phyloP scores from a whole-genome alignment of 2,329 filamentous ascomycete species.

The Pestalotiopsis sp. region DNA sequence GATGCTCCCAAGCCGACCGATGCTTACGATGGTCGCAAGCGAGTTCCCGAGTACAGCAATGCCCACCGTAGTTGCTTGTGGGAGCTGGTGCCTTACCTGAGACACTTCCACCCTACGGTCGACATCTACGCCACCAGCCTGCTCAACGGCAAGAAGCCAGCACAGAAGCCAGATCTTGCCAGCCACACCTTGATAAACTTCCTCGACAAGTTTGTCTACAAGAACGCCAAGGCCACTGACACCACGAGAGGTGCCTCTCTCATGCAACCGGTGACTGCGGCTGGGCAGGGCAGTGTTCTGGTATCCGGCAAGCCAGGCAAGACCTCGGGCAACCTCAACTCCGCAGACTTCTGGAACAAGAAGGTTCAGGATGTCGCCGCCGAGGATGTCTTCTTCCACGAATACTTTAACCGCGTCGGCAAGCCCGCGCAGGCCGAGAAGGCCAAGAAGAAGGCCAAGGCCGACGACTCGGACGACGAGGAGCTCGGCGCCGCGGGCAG shows the following conservation, averaged over 20 bases:
- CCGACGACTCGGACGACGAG: conserved; percentile 43
- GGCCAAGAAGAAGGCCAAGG: conserved; percentile 56
- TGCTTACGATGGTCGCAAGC: conserved; percentile 84
- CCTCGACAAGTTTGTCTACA: conserved; percentile 97
- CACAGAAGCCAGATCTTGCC: conserved; percentile 86
- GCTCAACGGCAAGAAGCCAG: conserved; percentile 69
- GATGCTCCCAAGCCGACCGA: conserved; percentile 29
- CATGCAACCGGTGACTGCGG: conserved; percentile 83
- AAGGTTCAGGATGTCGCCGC: conserved; percentile 84
- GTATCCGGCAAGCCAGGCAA: conserved; percentile 52
- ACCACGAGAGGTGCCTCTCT: conserved; percentile 80
- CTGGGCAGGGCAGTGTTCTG: conserved; percentile 58
- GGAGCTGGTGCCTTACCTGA: conserved; percentile 82
- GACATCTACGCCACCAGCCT: conserved; percentile 78
- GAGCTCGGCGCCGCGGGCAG: conserved; percentile 46
- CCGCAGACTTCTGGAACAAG: conserved; percentile 88
- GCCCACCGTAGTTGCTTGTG: conserved; percentile 93
- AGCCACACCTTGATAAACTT: conserved; percentile 93
- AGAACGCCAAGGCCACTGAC: conserved; percentile 77
- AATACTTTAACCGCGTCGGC: conserved; percentile 83
- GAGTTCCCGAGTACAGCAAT: conserved; percentile 88
- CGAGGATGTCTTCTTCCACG: conserved; percentile 97
- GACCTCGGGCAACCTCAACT: conserved; percentile 66
- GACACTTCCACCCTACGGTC: conserved; percentile 93
- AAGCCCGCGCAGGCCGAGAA: conserved; percentile 62